These are phyloP conservation scores for Hypsizygus marmoreus DNA, from an alignment of 768 basidiomycete genomes.

Conservation along the genomic window DNA sequence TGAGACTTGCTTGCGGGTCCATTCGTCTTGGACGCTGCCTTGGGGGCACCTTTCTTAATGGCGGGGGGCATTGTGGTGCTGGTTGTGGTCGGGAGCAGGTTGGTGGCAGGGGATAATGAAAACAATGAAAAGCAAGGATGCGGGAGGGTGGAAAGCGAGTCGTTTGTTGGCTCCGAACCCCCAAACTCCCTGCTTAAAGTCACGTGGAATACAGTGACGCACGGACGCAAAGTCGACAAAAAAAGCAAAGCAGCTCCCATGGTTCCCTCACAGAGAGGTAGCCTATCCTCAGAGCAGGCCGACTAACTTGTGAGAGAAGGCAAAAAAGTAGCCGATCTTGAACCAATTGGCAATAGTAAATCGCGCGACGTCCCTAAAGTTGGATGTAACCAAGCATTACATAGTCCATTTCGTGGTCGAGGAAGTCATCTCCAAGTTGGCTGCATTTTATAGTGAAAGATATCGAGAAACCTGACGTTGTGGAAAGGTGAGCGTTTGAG, in stretches of 20 bases:
- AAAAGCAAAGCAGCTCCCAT: not conserved
- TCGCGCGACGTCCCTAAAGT: not conserved
- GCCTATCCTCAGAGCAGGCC: no score
- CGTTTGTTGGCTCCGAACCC: constrained; percentile 23
- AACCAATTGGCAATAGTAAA: not conserved
- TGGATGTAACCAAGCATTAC: no score
- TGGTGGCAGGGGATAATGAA: constrained; percentile 4
- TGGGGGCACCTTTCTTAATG: constrained; percentile 40
- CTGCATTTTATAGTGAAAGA: not conserved
- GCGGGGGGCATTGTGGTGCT: constrained; percentile 22
- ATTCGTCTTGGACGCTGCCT: constrained; percentile 37
- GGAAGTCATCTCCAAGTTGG: no score
- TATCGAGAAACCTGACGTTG: not conserved
- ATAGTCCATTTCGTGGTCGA: not conserved
- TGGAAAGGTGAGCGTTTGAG: constrained; percentile 2
- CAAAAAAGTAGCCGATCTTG: no score
- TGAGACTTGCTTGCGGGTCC: constrained; percentile 35
- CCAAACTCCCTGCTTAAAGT: constrained; percentile 19
- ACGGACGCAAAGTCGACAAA: constrained; percentile 21
- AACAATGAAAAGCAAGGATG: constrained; percentile 12
- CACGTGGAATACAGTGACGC: constrained; percentile 27
- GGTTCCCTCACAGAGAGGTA: no score
- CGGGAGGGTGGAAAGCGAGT: constrained; percentile 26
- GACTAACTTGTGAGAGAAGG: no score
- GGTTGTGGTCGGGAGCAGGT: not conserved